Evolutionary conservation across 768 basidiomycete genomes (phyloP).

Genomic region (Mycena crocata): DNA sequence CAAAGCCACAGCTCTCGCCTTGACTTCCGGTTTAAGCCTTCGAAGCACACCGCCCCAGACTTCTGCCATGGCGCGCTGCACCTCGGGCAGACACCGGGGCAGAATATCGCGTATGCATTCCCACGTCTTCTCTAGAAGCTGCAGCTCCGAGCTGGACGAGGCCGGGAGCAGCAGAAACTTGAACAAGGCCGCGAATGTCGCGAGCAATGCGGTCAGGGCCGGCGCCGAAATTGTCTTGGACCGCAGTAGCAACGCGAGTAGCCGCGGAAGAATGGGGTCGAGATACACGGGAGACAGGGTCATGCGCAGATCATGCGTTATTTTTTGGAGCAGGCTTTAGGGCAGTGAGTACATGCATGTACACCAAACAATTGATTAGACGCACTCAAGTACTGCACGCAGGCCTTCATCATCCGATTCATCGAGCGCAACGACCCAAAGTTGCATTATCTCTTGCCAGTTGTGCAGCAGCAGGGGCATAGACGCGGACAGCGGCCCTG

Average conservation of each 20-base stretch:
- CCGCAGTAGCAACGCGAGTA: conserved; percentile 68
- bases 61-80: conserved; percentile 84
- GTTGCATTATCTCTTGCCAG: conserved; percentile 72
- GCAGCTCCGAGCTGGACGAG: conserved; percentile 58
- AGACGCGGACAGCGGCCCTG: conserved; percentile 72
- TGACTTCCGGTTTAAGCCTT: conserved; percentile 70
- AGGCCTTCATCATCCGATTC: conserved; percentile 78
- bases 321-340: conserved; percentile 78
- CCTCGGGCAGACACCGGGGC: conserved; percentile 72
- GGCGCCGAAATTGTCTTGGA: conserved; percentile 63
- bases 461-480: conserved; percentile 87
- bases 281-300: conserved; percentile 75
- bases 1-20: conserved; percentile 66
- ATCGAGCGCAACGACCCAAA: conserved; percentile 73
- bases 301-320: conserved; percentile 84
- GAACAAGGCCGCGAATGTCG: conserved; percentile 77
- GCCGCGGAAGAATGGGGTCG: conserved; percentile 58
- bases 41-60: conserved; percentile 88
- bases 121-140: conserved; percentile 74
- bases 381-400: conserved; percentile 82
- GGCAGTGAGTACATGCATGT: conserved; percentile 18
- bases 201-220: conserved; percentile 71
- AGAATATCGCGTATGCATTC: conserved; percentile 58
- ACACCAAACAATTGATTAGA: conserved; percentile 18
- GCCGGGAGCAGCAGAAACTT: conserved; percentile 76